These are phyloP conservation scores for Limonomyces culmigenus DNA, from an alignment of 1,284 basidiomycete genomes.

Conservation along the genomic window DNA sequence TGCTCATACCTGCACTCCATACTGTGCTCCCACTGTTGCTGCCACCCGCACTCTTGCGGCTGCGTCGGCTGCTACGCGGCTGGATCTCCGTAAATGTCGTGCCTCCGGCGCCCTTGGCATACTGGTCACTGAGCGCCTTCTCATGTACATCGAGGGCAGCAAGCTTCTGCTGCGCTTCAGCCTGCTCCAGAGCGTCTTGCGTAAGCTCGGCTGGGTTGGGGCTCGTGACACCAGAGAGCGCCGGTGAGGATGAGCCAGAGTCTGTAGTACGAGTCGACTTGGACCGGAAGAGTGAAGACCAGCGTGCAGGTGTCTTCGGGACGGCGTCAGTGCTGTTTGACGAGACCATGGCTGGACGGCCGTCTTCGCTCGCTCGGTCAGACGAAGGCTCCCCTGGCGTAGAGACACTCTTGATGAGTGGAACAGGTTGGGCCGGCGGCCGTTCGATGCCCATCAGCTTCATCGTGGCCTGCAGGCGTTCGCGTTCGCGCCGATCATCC, in stretches of 20 bases:
- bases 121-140: conserved; percentile 50
- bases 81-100: conserved; percentile 67
- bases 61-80: conserved; percentile 32
- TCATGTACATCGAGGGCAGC: conserved; percentile 64
- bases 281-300: conserved; percentile 58
- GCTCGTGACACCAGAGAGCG: conserved; percentile 22
- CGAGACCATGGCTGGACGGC: conserved; percentile 13
- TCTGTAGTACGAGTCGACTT: conserved; percentile 24
- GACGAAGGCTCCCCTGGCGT: conserved; percentile 17
- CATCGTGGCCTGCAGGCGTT: conserved; percentile 75
- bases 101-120: conserved; percentile 51
- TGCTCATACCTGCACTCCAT: conserved; percentile 69
- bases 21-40: conserved; percentile 61
- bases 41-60: conserved; percentile 33
- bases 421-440: conserved; percentile 22
- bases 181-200: conserved; percentile 56
- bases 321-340: conserved; percentile 11
- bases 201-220: conserved; percentile 31
- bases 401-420: conserved; percentile 24
- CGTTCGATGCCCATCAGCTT: conserved; percentile 80
- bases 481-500: conserved; percentile 70
- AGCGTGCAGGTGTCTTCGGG: conserved; percentile 20
- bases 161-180: conserved; percentile 55
- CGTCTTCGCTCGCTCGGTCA: conserved; percentile 12
- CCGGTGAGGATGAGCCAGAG: conserved; percentile 25